Conservation (phyloP, 2,329 filamentous ascomycete species). For the Acrocalymma vagum region DNA sequence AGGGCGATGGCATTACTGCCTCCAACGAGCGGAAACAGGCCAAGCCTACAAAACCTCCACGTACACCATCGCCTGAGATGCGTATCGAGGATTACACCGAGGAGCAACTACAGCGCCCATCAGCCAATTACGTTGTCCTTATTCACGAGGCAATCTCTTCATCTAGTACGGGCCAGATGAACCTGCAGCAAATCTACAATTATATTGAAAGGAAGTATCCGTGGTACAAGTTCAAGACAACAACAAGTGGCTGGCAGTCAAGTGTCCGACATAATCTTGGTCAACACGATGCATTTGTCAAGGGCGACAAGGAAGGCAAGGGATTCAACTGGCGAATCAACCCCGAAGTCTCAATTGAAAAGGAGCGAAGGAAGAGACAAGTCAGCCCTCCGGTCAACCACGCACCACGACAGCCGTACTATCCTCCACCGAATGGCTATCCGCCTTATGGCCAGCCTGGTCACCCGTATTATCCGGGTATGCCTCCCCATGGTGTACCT, state of each 20-base stretch:
- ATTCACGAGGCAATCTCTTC: constrained; percentile 70
- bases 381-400: constrained; percentile 52
- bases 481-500: constrained; percentile 40
- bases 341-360: constrained; percentile 66
- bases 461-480: constrained; percentile 38
- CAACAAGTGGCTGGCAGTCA: constrained; percentile 71
- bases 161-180: constrained; percentile 64
- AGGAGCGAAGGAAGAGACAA: constrained; percentile 62
- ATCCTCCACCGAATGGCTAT: constrained; percentile 41
- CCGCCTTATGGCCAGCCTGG: constrained; percentile 35
- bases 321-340: constrained; percentile 71
- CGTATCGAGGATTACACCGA: constrained; percentile 72
- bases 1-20: constrained; percentile 37
- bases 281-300: constrained; percentile 66
- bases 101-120: constrained; percentile 76
- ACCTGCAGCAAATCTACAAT: constrained; percentile 72
- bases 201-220: constrained; percentile 70
- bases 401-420: constrained; percentile 39
- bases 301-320: constrained; percentile 68
- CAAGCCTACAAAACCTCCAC: constrained; percentile 58
- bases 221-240: constrained; percentile 67
- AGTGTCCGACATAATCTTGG: constrained; percentile 72
- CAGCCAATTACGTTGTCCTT: constrained; percentile 69
- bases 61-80: constrained; percentile 70
- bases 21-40: constrained; percentile 54